Conservation (phyloP, 2,329 filamentous ascomycete species). For the Fusarium tricinctum region DNA sequence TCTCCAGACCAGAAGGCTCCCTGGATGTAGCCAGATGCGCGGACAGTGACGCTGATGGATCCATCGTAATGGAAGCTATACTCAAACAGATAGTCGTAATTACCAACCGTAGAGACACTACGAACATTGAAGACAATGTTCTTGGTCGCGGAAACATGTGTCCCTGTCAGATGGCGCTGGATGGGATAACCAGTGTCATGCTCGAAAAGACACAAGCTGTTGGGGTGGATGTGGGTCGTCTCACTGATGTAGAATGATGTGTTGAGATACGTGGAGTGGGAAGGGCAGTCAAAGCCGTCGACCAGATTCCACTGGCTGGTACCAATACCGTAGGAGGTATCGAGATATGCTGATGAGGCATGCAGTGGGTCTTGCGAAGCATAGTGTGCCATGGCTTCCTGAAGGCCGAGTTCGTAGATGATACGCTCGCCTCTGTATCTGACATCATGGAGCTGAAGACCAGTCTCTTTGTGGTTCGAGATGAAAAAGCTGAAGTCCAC, state of each 20-base stretch:
- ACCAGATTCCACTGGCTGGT: conserved; percentile 61
- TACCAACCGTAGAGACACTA: conserved; percentile 65
- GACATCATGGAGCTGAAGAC: conserved; percentile 65
- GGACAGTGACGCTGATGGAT: conserved; percentile 64
- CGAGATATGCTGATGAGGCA: conserved; percentile 62
- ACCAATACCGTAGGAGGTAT: conserved; percentile 64
- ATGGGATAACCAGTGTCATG: conserved; percentile 64
- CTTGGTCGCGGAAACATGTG: conserved; percentile 61
- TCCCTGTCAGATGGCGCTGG: conserved; percentile 60
- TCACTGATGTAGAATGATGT: conserved; percentile 60
- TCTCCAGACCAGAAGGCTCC: conserved; percentile 62
- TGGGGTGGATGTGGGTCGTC: conserved; percentile 60
- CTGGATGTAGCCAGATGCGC: conserved; percentile 69
- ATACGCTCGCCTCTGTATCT: conserved; percentile 67
- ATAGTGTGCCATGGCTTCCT: conserved; percentile 69
- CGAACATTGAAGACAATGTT: conserved; percentile 63
- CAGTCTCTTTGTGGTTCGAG: conserved; percentile 62
- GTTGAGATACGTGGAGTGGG: conserved; percentile 65
- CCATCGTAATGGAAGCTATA: conserved; percentile 68
- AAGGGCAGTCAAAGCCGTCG: conserved; percentile 66
- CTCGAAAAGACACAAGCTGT: conserved; percentile 70
- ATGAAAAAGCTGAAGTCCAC: conserved; percentile 62
- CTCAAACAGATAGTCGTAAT: conserved; percentile 67
- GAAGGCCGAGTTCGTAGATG: conserved; percentile 68
- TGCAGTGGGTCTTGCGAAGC: conserved; percentile 63